A percentile compares a stretch with the other conserved stretches of the same genome.
Evolutionary conservation across 768 basidiomycete species (phyloP).

Genomic region (Suillus placidus): DNA sequence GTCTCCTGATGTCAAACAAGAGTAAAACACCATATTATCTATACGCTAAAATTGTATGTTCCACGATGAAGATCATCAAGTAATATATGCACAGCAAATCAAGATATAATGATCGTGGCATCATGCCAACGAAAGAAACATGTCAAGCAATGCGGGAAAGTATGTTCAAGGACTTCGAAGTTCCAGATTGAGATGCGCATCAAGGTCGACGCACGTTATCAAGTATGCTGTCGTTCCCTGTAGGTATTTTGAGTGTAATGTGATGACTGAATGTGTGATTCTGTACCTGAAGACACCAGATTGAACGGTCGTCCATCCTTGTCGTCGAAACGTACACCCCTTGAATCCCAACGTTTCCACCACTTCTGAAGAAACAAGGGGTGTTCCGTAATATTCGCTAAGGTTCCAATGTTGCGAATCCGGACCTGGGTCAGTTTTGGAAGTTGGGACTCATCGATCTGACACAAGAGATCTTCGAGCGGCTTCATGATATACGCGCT

Average conservation of each 20-base stretch:
- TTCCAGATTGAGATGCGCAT: background rate
- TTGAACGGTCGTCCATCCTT: conserved; percentile 31
- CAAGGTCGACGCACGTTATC: background rate
- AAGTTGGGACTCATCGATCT: conserved; percentile 39
- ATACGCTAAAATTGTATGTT: background rate
- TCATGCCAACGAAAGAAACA: background rate
- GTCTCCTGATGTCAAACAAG: background rate
- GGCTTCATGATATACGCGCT: conserved; percentile 43
- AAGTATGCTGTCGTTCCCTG: background rate
- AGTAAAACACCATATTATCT: background rate
- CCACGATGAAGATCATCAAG: background rate
- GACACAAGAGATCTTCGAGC: conserved; percentile 41
- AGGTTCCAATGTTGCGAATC: conserved; percentile 43
- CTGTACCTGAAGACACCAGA: conserved; percentile 3
- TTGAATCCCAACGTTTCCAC: conserved; percentile 30
- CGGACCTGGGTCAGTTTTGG: conserved; percentile 41
- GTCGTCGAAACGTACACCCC: conserved; percentile 36
- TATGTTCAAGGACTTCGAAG: background rate
- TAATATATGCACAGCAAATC: background rate
- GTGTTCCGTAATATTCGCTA: conserved; percentile 36
- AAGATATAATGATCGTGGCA: background rate
- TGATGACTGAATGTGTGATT: background rate
- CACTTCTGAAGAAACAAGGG: conserved; percentile 31
- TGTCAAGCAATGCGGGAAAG: conserved; percentile 1
- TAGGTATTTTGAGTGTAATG: background rate